These are phyloP conservation scores for Pontederia paniculata DNA, from an alignment of 176 grass and related monocot species.

Conservation along the genomic window DNA sequence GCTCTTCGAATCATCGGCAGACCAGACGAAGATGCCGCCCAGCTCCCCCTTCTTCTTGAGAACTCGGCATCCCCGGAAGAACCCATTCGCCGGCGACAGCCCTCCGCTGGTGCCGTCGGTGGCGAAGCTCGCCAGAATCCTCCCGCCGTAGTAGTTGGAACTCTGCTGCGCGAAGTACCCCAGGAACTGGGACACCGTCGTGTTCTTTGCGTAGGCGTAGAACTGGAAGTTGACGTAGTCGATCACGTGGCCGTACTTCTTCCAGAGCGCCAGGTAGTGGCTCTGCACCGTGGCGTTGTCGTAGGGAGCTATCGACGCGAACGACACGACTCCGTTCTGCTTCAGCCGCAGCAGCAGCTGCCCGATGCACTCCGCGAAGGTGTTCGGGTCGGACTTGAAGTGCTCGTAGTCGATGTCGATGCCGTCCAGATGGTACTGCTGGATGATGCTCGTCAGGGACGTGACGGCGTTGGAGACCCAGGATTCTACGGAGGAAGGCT, in stretches of 20 bases:
- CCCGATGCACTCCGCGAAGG: slow-evolving; percentile 9
- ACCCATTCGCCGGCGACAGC: neutral
- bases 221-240: slow-evolving; percentile 22
- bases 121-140: neutral
- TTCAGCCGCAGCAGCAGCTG: slow-evolving; percentile 9
- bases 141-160: slow-evolving; percentile 5
- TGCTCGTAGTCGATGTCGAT: slow-evolving; percentile 18
- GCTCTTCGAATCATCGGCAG: slow-evolving; percentile 3
- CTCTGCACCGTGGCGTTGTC: neutral
- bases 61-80: slow-evolving; percentile 1
- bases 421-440: slow-evolving; percentile 6
- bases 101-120: neutral
- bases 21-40: slow-evolving; percentile 2
- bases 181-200: slow-evolving; percentile 11
- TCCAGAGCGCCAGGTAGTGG: slow-evolving; percentile 11
- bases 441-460: slow-evolving; percentile 10
- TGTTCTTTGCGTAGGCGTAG: slow-evolving; percentile 3
- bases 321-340: slow-evolving; percentile 3
- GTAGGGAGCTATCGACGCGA: slow-evolving; percentile 11
- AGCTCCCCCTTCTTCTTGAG: slow-evolving; percentile 5
- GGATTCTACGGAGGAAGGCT: slow-evolving; percentile 4
- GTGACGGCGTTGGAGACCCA: neutral
- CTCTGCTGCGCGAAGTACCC: neutral
- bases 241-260: neutral
- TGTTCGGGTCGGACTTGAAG: neutral